Evolutionary conservation across 371 early-diverging fungal genomes (phyloP).

Genomic region (Mucor racemosus): DNA sequence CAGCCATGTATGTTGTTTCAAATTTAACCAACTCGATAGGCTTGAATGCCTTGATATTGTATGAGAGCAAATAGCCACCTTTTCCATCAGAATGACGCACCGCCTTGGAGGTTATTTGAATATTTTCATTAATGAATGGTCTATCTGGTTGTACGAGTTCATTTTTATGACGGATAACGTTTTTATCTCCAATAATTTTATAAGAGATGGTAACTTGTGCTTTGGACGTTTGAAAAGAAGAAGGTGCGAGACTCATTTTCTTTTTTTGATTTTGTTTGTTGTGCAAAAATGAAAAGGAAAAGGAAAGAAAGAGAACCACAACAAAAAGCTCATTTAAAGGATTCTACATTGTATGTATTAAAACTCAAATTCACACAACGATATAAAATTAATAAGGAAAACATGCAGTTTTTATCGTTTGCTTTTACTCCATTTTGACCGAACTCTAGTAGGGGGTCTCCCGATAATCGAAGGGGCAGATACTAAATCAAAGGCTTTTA

Average conservation of each 20-base stretch:
- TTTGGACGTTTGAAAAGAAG: slow-evolving; percentile 22
- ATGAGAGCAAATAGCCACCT: slow-evolving; percentile 23
- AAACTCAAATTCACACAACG: slow-evolving; percentile 4
- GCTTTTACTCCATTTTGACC: too few relatives aligned
- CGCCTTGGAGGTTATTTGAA: slow-evolving; percentile 22
- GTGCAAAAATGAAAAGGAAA: slow-evolving; percentile 8
- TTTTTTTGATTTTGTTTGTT: not conserved
- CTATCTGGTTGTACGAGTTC: slow-evolving; percentile 19
- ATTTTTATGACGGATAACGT: slow-evolving; percentile 21
- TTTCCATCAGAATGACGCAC: slow-evolving; percentile 24
- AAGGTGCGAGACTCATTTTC: slow-evolving; percentile 30
- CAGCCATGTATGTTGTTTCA: slow-evolving; percentile 34
- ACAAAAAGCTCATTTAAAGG: not conserved
- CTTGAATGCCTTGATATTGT: slow-evolving; percentile 32
- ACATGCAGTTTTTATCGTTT: too few relatives aligned
- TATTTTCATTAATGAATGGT: slow-evolving; percentile 25
- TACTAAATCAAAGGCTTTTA: too few relatives aligned
- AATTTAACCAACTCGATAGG: slow-evolving; percentile 35
- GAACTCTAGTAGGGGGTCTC: too few relatives aligned
- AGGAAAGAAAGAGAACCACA: not conserved
- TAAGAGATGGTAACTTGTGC: slow-evolving; percentile 33
- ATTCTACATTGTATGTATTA: not conserved
- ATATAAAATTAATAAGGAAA: not conserved
- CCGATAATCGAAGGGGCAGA: too few relatives aligned
- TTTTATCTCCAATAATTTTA: slow-evolving; percentile 16